A percentile compares a stretch with the other conserved stretches of the same genome.
phyloP scores from a whole-genome alignment of 805 yeast species.

The Yarrowia osloensis region DNA sequence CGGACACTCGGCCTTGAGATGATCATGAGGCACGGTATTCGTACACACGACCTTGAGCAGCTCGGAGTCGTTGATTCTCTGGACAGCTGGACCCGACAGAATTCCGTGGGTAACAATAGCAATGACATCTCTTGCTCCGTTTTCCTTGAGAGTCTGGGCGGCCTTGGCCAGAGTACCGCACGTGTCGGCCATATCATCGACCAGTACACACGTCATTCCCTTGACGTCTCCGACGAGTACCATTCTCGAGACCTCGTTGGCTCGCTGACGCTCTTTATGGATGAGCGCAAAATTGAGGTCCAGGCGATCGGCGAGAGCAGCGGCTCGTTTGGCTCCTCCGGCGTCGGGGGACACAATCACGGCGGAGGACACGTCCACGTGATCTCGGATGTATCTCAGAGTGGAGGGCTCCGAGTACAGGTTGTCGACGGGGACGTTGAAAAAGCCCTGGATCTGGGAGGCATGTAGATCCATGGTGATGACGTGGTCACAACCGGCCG shows the following conservation, averaged over 20 bases:
- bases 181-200: slow-evolving; percentile 98
- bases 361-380: slow-evolving; percentile 56
- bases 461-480: slow-evolving; percentile 98
- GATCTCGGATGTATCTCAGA: slow-evolving; percentile 73
- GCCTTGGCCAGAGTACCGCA: slow-evolving; percentile 97
- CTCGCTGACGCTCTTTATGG: slow-evolving; percentile 93
- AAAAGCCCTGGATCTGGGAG: slow-evolving; percentile 96
- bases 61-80: slow-evolving; percentile 66
- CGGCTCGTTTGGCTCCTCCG: slow-evolving; percentile 98
- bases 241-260: slow-evolving; percentile 94
- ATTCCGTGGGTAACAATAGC: slow-evolving; percentile 97
- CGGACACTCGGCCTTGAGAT: slow-evolving; percentile 57
- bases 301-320: slow-evolving; percentile 86
- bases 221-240: slow-evolving; percentile 93
- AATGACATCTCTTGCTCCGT: slow-evolving; percentile 81
- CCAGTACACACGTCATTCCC: slow-evolving; percentile 76
- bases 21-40: slow-evolving; percentile 84
- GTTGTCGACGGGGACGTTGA: slow-evolving; percentile 93
- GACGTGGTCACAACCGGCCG: slow-evolving; percentile 94
- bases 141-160: slow-evolving; percentile 76
- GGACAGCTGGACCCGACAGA: slow-evolving; percentile 79
- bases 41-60: slow-evolving; percentile 82
- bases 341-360: slow-evolving; percentile 97
- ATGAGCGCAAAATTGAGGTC: slow-evolving; percentile 93
- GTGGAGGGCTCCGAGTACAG: slow-evolving; percentile 93